Evolutionary conservation across 495 filamentous ascomycete genomes (phyloP), one percentile per base, ranked within the genome.

Genomic region (Peziza echinospora): DNA sequence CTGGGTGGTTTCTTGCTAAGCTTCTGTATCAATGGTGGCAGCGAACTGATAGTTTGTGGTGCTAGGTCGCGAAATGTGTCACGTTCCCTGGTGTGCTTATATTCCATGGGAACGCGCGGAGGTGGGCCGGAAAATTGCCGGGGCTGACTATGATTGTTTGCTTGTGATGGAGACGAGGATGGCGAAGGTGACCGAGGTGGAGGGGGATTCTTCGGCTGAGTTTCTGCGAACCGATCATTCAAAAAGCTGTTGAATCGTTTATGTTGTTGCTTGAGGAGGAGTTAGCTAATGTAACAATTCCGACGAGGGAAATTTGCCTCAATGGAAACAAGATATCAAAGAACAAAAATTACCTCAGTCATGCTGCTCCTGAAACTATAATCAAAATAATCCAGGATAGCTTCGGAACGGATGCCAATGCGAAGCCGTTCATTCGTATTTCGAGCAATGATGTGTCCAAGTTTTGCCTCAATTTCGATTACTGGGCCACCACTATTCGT

Each of bases 381-480:
- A 19, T 65, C 60, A 51, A 68, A 51, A 60, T 64, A 62, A 55
- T 67, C 57, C 41, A 66, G 62, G 11, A 91, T 62, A 41, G 69
- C 75, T 55, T 87, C 80, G 0, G 77, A 72, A 24, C 63, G 43
- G 8, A 89, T 65, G 5, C 76, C 75, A 17, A 87, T 56, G 2
- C 60, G 59, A 28, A 87, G 62, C 26, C 84, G 70, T n/a, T 77
- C 67, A 44, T 75, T 69, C 1, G 72, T 76, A 48, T 71, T 69
- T 60, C 69, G 75, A 54, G 85, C 76, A 34, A 92, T 71, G 13
- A 93, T 61, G 37, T 71, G 76, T 43, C 87, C 87, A 16, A 96
- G 60, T 60, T 93, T 94, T 7, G 84, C 86, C 63, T 94, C 86
- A 47, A 94, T 80, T 61, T 94, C 86, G 30, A 92, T 70, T 47